Evolutionary conservation across 768 basidiomycete species (phyloP).

Genomic region (Termitomyces sp.): DNA sequence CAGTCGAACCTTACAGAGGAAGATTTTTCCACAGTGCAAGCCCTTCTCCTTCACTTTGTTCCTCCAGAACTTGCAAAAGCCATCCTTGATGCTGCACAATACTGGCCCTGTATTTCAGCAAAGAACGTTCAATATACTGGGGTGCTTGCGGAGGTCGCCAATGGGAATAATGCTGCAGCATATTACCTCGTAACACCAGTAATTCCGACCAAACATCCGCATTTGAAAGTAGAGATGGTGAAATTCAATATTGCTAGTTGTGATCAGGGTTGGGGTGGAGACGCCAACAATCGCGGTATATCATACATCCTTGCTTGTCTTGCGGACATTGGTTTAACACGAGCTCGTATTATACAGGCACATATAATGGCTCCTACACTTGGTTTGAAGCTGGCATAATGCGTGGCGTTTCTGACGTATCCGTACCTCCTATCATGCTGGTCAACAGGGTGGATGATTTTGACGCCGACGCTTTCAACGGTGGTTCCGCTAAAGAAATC

Average conservation of each 20-base stretch:
- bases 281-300: slow-evolving; percentile 19
- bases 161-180: slow-evolving; percentile 9
- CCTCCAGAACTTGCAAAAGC: slow-evolving; percentile 26
- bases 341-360: slow-evolving; percentile 26
- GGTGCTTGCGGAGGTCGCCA: slow-evolving; percentile 8
- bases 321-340: neutral
- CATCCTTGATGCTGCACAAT: slow-evolving; percentile 25
- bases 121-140: neutral
- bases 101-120: slow-evolving; percentile 23
- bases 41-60: slow-evolving; percentile 15
- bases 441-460: neutral
- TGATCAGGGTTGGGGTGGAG: slow-evolving; percentile 34
- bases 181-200: slow-evolving; percentile 21
- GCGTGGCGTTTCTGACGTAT: slow-evolving; percentile 13
- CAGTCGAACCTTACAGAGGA: slow-evolving; percentile 1
- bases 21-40: slow-evolving; percentile 19
- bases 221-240: slow-evolving; percentile 19
- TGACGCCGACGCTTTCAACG: slow-evolving; percentile 4
- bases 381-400: slow-evolving; percentile 33
- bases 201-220: slow-evolving; percentile 10
- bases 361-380: slow-evolving; percentile 27
- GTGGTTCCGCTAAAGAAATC: slow-evolving; percentile 8
- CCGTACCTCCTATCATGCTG: neutral
- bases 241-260: slow-evolving; percentile 17
- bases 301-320: neutral